phyloP scores from a whole-genome alignment of 148 eudicot species.

The Chenopodium album region DNA sequence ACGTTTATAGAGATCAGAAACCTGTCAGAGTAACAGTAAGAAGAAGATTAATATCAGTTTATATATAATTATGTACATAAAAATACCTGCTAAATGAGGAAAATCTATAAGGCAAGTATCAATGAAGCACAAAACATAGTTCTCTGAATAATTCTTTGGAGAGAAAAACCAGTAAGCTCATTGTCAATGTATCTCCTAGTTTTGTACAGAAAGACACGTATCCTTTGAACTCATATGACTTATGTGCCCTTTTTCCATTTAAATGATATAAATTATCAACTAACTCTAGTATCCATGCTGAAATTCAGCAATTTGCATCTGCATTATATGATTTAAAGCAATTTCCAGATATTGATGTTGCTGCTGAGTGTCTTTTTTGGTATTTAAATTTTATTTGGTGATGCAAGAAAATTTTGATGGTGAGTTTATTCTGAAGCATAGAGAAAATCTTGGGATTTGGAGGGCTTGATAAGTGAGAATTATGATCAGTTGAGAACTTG shows the following conservation, averaged over 20 bases:
- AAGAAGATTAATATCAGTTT: not conserved
- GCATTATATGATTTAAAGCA: too few relatives aligned
- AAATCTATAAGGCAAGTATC: not conserved
- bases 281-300: not conserved
- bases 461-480: too few relatives aligned
- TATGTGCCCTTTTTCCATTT: not conserved
- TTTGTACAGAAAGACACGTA: not conserved
- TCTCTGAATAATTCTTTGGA: not conserved
- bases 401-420: too few relatives aligned
- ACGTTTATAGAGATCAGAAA: conserved; percentile 78
- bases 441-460: too few relatives aligned
- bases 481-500: too few relatives aligned
- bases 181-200: not conserved
- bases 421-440: too few relatives aligned
- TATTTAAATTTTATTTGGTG: too few relatives aligned
- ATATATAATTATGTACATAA: not conserved
- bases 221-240: not conserved
- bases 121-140: not conserved
- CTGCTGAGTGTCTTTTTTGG: too few relatives aligned
- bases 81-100: not conserved
- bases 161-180: not conserved
- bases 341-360: too few relatives aligned
- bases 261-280: not conserved
- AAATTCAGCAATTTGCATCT: not conserved
- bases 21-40: conserved; percentile 39